Evolutionary conservation across 1,139 yeast species (phyloP).

Genomic region (Zygosaccharomyces sapae): DNA sequence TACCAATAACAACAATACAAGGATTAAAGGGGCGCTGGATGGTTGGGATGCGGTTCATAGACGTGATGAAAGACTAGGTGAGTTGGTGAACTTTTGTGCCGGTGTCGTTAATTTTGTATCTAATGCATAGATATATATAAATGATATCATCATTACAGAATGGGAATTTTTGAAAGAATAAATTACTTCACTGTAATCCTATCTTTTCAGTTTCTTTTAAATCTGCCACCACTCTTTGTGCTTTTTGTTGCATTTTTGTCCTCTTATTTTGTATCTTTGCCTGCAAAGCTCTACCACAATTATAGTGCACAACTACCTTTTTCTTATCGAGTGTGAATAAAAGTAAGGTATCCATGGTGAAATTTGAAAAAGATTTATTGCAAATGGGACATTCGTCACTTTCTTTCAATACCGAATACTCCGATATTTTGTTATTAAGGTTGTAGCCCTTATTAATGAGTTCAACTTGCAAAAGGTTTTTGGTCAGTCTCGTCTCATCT

Average conservation of each 20-base stretch:
- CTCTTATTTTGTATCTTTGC: constrained; percentile 14
- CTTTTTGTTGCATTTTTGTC: constrained; percentile 8
- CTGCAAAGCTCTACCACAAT: constrained; percentile 26
- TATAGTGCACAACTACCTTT: constrained; percentile 24
- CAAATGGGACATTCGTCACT: constrained; percentile 30
- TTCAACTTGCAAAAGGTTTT: constrained; percentile 27
- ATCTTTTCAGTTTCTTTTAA: constrained; percentile 4
- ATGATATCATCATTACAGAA: too few species aligned
- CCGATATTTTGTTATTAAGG: constrained; percentile 19
- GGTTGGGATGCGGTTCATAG: constrained; percentile 49
- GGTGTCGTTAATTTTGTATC: constrained; percentile 68
- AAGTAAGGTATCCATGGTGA: constrained; percentile 23
- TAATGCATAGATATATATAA: constrained; percentile 15
- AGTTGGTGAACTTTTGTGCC: constrained; percentile 72
- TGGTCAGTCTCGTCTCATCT: constrained; percentile 21
- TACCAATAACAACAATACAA: constrained; percentile 41
- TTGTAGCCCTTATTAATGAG: constrained; percentile 21
- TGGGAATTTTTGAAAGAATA: neutral
- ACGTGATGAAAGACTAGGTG: constrained; percentile 55
- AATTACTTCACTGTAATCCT: neutral
- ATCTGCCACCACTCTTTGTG: constrained; percentile 9
- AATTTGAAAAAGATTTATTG: constrained; percentile 20
- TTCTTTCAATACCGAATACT: constrained; percentile 22
- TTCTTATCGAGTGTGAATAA: constrained; percentile 22
- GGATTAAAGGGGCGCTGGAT: constrained; percentile 44